phyloP scores from a whole-genome alignment of 2,329 filamentous ascomycete species.

The Aspergillus pseudoviridinutans region DNA sequence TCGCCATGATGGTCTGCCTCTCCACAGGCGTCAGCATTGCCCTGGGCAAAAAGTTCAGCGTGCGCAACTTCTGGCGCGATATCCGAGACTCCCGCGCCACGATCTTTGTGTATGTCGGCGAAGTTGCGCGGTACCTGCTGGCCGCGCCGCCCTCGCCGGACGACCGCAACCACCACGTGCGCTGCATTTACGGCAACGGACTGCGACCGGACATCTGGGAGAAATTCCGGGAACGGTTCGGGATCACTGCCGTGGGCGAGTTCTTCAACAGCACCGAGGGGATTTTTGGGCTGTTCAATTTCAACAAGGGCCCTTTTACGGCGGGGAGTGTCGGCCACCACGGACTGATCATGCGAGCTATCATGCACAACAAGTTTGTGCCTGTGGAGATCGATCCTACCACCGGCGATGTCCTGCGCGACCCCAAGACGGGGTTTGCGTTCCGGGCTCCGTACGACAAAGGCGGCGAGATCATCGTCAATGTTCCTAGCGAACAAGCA shows the following conservation, averaged over 20 bases:
- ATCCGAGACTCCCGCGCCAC: conserved; percentile 65
- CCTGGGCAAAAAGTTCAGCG: conserved; percentile 55
- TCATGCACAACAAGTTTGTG: conserved; percentile 54
- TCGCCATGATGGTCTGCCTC: conserved; percentile 55
- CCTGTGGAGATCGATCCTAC: conserved; percentile 67
- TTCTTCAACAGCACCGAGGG: conserved; percentile 79
- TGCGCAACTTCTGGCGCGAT: conserved; percentile 67
- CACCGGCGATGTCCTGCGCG: conserved; percentile 62
- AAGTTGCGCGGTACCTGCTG: conserved; percentile 70
- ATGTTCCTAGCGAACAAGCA: conserved; percentile 51
- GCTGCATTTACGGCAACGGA: conserved; percentile 48
- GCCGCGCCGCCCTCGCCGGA: conserved; percentile 54
- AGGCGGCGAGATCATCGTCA: conserved; percentile 73
- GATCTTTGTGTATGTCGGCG: conserved; percentile 72
- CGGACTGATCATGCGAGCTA: conserved; percentile 56
- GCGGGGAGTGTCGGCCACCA: conserved; percentile 67
- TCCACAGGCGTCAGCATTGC: conserved; percentile 45
- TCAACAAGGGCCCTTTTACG: conserved; percentile 58
- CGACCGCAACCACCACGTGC: conserved; percentile 44
- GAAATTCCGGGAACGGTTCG: conserved; percentile 52
- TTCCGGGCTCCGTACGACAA: conserved; percentile 59
- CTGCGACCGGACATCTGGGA: conserved; percentile 49
- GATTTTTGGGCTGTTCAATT: conserved; percentile 59
- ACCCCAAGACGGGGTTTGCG: conserved; percentile 66
- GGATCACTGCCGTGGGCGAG: conserved; percentile 56